Evolutionary conservation across 208 protist genomes (phyloP).

Genomic region (Novymonas esmeraldas): DNA sequence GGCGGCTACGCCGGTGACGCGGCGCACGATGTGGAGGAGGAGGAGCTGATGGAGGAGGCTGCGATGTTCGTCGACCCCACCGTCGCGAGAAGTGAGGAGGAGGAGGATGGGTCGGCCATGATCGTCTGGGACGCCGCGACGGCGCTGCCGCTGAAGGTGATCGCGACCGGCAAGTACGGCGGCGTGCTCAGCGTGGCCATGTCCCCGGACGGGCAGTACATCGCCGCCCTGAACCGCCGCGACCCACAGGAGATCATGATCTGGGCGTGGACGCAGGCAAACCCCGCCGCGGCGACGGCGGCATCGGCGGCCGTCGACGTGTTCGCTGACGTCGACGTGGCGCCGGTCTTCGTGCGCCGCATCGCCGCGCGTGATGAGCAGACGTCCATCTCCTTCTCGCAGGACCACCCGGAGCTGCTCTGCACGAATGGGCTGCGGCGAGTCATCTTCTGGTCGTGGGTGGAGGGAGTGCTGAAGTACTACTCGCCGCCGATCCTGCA

Average conservation of each 20-base stretch:
- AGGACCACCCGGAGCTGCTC: constrained; percentile 75
- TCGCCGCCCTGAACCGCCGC: constrained; percentile 87
- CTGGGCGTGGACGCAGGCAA: constrained; percentile 86
- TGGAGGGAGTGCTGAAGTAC: constrained; percentile 80
- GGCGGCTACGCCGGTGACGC: constrained; percentile 27
- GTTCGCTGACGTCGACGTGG: constrained; percentile 24
- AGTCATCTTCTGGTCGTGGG: constrained; percentile 93
- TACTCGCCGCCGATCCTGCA: constrained; percentile 88
- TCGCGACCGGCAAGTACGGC: constrained; percentile 71
- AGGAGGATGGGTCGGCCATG: constrained; percentile 87
- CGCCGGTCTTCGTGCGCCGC: constrained; percentile 63
- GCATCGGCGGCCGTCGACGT: constrained; percentile 6
- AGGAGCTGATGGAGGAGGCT: constrained; percentile 34
- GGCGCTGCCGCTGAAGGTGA: constrained; percentile 81
- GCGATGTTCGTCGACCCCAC: constrained; percentile 48
- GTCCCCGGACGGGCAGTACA: constrained; percentile 85
- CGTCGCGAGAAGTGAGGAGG: constrained; percentile 62
- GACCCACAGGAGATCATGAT: constrained; percentile 91
- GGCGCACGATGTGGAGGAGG: constrained; percentile 23
- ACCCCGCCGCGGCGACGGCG: background rate
- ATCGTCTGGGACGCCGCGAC: constrained; percentile 95
- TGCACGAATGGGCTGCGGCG: constrained; percentile 90
- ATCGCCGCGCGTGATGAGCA: constrained; percentile 89
- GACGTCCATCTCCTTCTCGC: constrained; percentile 83
- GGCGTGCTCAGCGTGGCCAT: constrained; percentile 91